Percentiles rank a stretch among this genome's conserved stretches.
phyloP scores from a whole-genome alignment of 2,329 filamentous ascomycete genomes.

The Coniosporium tulheliwenetii region DNA sequence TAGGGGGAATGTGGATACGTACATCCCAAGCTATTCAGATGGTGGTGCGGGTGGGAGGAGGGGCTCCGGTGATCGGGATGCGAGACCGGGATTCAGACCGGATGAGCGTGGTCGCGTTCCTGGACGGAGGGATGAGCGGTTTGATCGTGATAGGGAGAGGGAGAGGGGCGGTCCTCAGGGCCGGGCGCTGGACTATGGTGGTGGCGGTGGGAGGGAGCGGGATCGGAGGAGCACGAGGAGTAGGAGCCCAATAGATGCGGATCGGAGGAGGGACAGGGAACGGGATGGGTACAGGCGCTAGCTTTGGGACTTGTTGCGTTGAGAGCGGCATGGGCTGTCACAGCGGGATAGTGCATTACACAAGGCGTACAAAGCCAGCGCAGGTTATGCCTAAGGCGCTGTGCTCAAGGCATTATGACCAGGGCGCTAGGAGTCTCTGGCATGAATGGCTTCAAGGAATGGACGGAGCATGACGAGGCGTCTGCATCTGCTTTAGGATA shows the following conservation, averaged over 20 bases:
- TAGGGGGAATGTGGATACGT: conserved; percentile 20
- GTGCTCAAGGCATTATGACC: too few relatives aligned
- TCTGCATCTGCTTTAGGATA: too few relatives aligned
- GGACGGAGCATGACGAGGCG: too few relatives aligned
- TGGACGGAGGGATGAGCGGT: conserved; percentile 2
- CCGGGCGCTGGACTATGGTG: conserved; percentile 1
- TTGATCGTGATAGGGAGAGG: conserved; percentile 1
- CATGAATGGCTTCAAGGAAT: too few relatives aligned
- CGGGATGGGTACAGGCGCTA: conserved; percentile 17
- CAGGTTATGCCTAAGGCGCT: too few relatives aligned
- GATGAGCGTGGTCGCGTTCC: too few relatives aligned
- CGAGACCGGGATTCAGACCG: too few relatives aligned
- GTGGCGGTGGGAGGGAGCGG: conserved; percentile 2
- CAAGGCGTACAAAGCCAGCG: too few relatives aligned
- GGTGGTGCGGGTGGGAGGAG: conserved; percentile 1
- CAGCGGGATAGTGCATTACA: too few relatives aligned
- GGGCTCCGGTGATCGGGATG: too few relatives aligned
- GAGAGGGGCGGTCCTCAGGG: conserved; percentile 1
- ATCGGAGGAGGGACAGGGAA: conserved; percentile 18
- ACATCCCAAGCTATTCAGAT: conserved; percentile 26
- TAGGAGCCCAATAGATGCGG: conserved; percentile 9
- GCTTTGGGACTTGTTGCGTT: neutral
- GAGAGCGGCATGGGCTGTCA: too few relatives aligned
- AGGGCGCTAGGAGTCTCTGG: too few relatives aligned
- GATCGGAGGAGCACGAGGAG: conserved; percentile 12